Percentiles rank a stretch among this genome's conserved stretches.
phyloP scores from a whole-genome alignment of 2,329 filamentous ascomycete genomes.

The Monosporascus sp. region DNA sequence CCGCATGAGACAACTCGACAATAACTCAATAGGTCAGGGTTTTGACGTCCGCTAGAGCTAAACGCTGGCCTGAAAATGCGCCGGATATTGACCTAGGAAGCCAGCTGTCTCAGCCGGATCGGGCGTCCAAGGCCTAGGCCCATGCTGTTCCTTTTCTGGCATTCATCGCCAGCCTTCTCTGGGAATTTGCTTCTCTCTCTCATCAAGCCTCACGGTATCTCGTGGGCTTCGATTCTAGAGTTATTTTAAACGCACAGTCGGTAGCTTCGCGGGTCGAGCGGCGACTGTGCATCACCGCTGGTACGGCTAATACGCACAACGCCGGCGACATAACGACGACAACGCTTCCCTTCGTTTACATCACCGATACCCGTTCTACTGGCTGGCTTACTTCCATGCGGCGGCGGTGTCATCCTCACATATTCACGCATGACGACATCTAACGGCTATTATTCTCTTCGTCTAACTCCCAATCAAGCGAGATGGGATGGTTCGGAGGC shows the following conservation, averaged over 20 bases:
- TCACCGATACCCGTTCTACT: neutral
- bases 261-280: slow-evolving; percentile 44
- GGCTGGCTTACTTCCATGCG: neutral
- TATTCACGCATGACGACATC: slow-evolving; percentile 7
- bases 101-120: neutral
- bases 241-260: slow-evolving; percentile 31
- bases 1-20: neutral
- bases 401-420: neutral
- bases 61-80: neutral
- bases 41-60: neutral
- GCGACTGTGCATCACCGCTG: slow-evolving; percentile 41
- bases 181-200: slow-evolving; percentile 7
- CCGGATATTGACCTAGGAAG: neutral
- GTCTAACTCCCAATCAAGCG: slow-evolving; percentile 19
- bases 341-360: too few relatives aligned
- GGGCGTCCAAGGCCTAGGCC: neutral
- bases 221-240: slow-evolving; percentile 14
- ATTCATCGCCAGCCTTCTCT: neutral
- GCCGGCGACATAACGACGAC: slow-evolving; percentile 11
- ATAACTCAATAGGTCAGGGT: neutral
- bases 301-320: slow-evolving; percentile 21
- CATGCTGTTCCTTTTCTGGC: neutral
- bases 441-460: slow-evolving; percentile 12
- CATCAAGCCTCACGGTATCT: slow-evolving; percentile 4
- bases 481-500: slow-evolving; percentile 62